A percentile compares a stretch with the other conserved stretches of the same genome.
These are phyloP conservation scores for Caulochytrium protostelioides DNA, from an alignment of 371 early-diverging fungal species.

Conservation along the genomic window DNA sequence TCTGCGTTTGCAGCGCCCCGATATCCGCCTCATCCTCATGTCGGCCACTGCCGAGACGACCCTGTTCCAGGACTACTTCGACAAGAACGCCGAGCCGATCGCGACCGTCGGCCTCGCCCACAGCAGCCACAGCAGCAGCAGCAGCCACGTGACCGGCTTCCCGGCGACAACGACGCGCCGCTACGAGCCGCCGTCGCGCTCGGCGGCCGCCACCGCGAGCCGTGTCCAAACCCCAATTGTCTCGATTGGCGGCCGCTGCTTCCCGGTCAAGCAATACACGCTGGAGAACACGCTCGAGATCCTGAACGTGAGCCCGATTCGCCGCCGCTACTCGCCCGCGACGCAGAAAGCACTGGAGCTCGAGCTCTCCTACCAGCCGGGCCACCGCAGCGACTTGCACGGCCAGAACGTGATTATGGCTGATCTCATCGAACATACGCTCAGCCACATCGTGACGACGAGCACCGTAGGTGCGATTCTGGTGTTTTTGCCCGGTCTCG, in stretches of 20 bases:
- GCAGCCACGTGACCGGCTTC: slow-evolving; percentile 16
- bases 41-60: slow-evolving; percentile 57
- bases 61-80: slow-evolving; percentile 45
- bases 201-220: too few relatives aligned
- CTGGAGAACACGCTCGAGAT: too few relatives aligned
- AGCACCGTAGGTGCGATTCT: slow-evolving; percentile 45
- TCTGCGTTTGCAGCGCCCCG: slow-evolving; percentile 8
- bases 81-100: slow-evolving; percentile 7
- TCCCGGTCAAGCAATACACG: too few relatives aligned
- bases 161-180: slow-evolving; percentile 4
- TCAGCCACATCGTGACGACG: slow-evolving; percentile 34
- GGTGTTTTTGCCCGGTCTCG: slow-evolving; percentile 72
- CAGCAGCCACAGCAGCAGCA: slow-evolving; percentile 18
- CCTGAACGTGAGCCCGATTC: too few relatives aligned
- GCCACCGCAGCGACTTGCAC: too few relatives aligned
- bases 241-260: too few relatives aligned
- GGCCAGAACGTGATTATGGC: slow-evolving; percentile 41
- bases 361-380: too few relatives aligned
- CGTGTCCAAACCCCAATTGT: too few relatives aligned
- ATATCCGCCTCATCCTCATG: slow-evolving; percentile 38
- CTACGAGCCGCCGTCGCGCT: slow-evolving; percentile 21
- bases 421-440: slow-evolving; percentile 36
- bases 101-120: not conserved
- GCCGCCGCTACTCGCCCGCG: slow-evolving; percentile 13
- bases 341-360: slow-evolving; percentile 25